Evolutionary conservation across 2,329 filamentous ascomycete species (phyloP).

Genomic region (Diplodia seriata): DNA sequence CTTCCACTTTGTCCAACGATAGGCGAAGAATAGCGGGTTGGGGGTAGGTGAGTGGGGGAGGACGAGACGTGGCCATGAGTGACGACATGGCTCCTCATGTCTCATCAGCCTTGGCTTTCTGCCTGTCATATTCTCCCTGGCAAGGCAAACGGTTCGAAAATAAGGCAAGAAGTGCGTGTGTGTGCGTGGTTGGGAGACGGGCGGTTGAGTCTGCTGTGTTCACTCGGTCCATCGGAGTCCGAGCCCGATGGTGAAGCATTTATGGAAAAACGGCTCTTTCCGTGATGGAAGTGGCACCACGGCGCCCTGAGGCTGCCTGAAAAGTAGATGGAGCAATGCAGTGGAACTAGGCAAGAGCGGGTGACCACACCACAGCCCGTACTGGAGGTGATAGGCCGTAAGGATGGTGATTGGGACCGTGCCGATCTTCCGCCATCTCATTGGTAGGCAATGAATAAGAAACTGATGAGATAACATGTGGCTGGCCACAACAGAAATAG

Average conservation of each 20-base stretch:
- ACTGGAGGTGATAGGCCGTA: background rate
- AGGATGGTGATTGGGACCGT: background rate
- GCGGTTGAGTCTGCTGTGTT: background rate
- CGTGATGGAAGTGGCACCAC: background rate
- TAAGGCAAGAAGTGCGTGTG: background rate
- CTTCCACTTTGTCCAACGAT: background rate
- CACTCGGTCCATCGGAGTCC: background rate
- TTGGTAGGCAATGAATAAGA: slow-evolving; percentile 11
- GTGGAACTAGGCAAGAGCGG: slow-evolving; percentile 1
- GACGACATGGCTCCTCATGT: background rate
- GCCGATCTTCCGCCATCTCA: background rate
- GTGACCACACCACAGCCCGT: slow-evolving; percentile 16
- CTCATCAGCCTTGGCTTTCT: background rate
- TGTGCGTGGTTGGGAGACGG: no score
- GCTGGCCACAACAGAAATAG: slow-evolving; percentile 13
- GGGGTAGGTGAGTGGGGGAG: background rate
- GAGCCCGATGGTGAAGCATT: background rate
- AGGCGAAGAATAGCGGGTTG: background rate
- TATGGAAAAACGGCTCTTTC: background rate
- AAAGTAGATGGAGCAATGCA: background rate
- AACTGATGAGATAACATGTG: slow-evolving; percentile 19
- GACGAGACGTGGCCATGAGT: background rate
- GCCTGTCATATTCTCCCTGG: background rate
- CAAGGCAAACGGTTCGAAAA: background rate
- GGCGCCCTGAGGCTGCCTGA: slow-evolving; percentile 23